A percentile compares a stretch with the other conserved stretches of the same genome.
These are phyloP conservation scores for Hyaloperonospora arabidopsidis DNA, from an alignment of 352 stramenopile genomes.

Conservation along the genomic window DNA sequence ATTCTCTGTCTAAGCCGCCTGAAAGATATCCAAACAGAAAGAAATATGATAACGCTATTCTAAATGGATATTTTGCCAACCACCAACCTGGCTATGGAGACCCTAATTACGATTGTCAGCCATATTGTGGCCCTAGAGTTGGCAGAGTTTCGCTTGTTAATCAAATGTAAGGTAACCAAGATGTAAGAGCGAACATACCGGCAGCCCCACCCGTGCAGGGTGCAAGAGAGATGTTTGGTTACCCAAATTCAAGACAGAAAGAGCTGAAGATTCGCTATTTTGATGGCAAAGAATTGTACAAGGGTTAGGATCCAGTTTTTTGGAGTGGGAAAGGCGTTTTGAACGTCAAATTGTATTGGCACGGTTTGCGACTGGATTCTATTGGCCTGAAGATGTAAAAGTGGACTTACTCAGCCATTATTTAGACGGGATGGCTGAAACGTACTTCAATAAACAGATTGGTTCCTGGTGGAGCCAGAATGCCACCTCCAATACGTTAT, in stretches of 20 bases:
- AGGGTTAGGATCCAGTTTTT: constrained; percentile 5
- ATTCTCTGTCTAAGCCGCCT: no score
- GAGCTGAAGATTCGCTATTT: constrained; percentile 3
- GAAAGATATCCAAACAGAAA: no score
- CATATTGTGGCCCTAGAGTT: no score
- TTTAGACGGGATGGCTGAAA: not conserved
- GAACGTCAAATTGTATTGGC: constrained; percentile 4
- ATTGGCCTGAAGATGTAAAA: constrained; percentile 1
- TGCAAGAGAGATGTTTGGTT: no score
- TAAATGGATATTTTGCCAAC: no score
- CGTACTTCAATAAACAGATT: not conserved
- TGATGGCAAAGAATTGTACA: constrained; percentile 7
- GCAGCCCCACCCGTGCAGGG: no score
- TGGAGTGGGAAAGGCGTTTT: constrained; percentile 7
- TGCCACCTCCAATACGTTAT: constrained; percentile 14
- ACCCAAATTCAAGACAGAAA: constrained; percentile 1
- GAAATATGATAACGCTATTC: no score
- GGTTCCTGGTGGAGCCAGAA: constrained; percentile 7
- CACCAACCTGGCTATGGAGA: no score
- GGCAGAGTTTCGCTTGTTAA: no score
- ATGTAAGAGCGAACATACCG: no score
- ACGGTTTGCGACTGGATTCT: constrained; percentile 3
- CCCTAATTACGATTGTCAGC: no score
- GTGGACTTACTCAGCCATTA: not conserved
- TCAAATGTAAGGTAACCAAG: no score